These are phyloP conservation scores for Coniella vitis DNA, from an alignment of 2,329 filamentous ascomycete genomes.

Conservation along the genomic window DNA sequence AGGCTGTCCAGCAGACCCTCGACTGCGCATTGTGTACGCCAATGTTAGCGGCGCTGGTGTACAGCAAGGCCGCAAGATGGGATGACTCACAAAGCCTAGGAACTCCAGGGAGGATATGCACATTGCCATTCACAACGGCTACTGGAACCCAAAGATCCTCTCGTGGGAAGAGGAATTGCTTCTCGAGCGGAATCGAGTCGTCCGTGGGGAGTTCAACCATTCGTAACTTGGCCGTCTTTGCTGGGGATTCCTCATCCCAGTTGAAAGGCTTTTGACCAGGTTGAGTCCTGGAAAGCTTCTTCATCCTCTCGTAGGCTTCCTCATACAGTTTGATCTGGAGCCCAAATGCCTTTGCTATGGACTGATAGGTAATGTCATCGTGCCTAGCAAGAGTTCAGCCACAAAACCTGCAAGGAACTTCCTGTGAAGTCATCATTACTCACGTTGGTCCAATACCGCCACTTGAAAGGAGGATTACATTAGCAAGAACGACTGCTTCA, in stretches of 20 bases:
- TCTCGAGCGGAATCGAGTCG: slow-evolving; percentile 51
- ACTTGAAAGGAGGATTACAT: slow-evolving; percentile 31
- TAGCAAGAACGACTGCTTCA: neutral
- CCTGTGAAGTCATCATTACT: slow-evolving; percentile 26
- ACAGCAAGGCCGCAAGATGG: neutral
- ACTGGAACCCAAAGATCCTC: slow-evolving; percentile 90
- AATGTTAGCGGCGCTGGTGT: neutral
- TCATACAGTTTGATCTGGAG: slow-evolving; percentile 72
- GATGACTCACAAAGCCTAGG: slow-evolving; percentile 61
- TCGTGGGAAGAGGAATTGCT: slow-evolving; percentile 71
- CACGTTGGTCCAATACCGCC: slow-evolving; percentile 95
- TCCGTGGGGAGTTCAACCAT: slow-evolving; percentile 88
- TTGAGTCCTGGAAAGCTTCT: slow-evolving; percentile 66
- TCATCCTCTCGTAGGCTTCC: slow-evolving; percentile 75
- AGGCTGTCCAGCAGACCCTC: slow-evolving; percentile 70
- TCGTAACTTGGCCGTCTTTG: slow-evolving; percentile 72
- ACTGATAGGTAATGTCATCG: slow-evolving; percentile 95
- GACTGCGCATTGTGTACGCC: slow-evolving; percentile 35
- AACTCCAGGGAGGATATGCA: slow-evolving; percentile 88
- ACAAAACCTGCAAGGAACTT: neutral
- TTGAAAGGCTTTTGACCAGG: slow-evolving; percentile 68
- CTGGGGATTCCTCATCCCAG: slow-evolving; percentile 77
- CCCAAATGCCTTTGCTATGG: slow-evolving; percentile 83
- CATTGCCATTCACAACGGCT: slow-evolving; percentile 80
- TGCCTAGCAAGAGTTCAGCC: slow-evolving; percentile 48